phyloP scores from a whole-genome alignment of 2,329 filamentous ascomycete species.

The Colletotrichum chlorophyti region DNA sequence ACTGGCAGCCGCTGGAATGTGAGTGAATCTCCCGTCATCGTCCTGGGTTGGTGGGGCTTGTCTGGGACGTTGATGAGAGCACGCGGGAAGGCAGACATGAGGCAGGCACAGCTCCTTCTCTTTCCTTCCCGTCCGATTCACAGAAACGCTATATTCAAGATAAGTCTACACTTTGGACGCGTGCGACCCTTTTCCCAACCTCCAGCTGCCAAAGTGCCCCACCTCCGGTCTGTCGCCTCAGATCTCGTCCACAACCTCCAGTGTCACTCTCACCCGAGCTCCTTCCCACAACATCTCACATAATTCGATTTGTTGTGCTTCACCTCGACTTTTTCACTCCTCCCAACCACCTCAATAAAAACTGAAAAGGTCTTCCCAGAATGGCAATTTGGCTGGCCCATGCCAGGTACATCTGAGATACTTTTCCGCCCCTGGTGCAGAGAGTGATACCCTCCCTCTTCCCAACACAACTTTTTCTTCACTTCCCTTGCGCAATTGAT shows the following conservation, averaged over 20 bases:
- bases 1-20: too few species aligned
- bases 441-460: neutral
- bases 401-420: neutral
- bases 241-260: slow-evolving; percentile 6
- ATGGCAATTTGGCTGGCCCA: neutral
- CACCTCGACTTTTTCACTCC: neutral
- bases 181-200: neutral
- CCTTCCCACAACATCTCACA: slow-evolving; percentile 1
- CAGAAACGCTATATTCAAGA: neutral
- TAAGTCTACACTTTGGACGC: neutral
- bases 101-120: neutral
- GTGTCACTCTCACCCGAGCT: neutral
- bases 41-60: neutral
- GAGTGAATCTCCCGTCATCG: neutral
- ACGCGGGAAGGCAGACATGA: neutral
- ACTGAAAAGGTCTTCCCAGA: too few species aligned
- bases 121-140: neutral
- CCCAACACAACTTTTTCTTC: neutral
- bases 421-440: neutral
- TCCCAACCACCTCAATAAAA: slow-evolving; percentile 20
- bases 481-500: neutral
- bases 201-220: neutral
- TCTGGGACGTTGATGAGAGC: neutral
- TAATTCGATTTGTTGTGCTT: too few species aligned
- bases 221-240: neutral